phyloP scores from a whole-genome alignment of 2,329 filamentous ascomycete genomes.

The Ophiostoma sp. region DNA sequence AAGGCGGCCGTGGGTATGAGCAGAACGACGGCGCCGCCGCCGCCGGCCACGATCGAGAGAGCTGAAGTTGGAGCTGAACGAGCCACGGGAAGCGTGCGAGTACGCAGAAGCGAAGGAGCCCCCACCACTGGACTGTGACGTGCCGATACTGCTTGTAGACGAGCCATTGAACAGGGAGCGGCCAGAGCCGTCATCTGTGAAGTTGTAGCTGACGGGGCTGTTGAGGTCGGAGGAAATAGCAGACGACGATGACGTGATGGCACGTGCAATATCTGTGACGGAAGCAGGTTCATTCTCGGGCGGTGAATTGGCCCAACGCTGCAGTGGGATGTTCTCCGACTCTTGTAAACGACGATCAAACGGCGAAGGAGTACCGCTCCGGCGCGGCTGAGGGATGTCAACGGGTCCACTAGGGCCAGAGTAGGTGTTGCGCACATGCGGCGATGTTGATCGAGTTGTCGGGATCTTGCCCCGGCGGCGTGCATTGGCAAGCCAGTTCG shows the following conservation, averaged over 20 bases:
- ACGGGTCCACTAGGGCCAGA: conserved; percentile 36
- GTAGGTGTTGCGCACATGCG: conserved; percentile 55
- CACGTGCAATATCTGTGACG: conserved; percentile 53
- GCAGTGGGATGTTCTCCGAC: conserved; percentile 49
- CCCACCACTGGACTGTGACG: conserved; percentile 52
- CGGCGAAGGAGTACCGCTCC: conserved; percentile 45
- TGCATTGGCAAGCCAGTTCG: conserved; percentile 89
- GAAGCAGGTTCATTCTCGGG: conserved; percentile 57
- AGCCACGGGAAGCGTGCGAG: conserved; percentile 54
- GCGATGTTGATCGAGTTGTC: conserved; percentile 61
- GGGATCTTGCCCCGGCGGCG: conserved; percentile 74
- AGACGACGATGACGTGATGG: conserved; percentile 49
- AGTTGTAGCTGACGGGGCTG: conserved; percentile 52
- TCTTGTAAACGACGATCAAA: conserved; percentile 25
- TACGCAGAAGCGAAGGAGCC: conserved; percentile 55
- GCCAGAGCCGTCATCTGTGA: conserved; percentile 56
- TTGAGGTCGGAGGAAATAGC: conserved; percentile 44
- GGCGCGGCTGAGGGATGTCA: conserved; percentile 61
- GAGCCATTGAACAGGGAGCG: conserved; percentile 55
- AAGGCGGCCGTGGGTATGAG: conserved; percentile 27
- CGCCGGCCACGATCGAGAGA: conserved; percentile 44
- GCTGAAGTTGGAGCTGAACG: conserved; percentile 49
- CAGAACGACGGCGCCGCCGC: conserved; percentile 45
- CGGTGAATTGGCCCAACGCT: conserved; percentile 55
- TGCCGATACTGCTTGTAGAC: conserved; percentile 55